phyloP scores from a whole-genome alignment of 169 alveolate genomes.

The Eimeria zaria region DNA sequence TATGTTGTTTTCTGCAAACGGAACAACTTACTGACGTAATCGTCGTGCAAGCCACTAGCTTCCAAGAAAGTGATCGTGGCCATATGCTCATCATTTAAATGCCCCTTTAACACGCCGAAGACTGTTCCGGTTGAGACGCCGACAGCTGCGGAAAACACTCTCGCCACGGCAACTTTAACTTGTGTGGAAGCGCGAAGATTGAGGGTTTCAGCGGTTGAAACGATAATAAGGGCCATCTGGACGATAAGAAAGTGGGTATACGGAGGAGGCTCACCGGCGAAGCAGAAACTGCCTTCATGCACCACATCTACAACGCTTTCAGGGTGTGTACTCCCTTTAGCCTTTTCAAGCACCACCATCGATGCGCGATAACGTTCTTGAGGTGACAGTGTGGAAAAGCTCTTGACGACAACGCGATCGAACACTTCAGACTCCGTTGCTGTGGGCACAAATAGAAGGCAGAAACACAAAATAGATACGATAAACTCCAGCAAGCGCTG shows the following conservation, averaged over 20 bases:
- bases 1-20: not conserved
- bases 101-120: not conserved
- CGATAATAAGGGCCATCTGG: not conserved
- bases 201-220: not conserved
- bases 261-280: not conserved
- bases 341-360: not conserved
- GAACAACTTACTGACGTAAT: not conserved
- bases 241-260: not conserved
- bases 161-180: not conserved
- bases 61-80: constrained; percentile 3
- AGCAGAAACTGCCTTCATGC: not conserved
- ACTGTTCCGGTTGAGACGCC: not conserved
- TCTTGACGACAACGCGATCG: not conserved
- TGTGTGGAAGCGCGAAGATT: not conserved
- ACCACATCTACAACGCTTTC: not conserved
- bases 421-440: not conserved
- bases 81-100: not conserved
- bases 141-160: not conserved
- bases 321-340: not conserved
- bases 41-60: not conserved
- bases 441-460: not conserved
- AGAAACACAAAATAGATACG: not conserved
- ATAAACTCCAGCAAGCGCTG: not conserved
- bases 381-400: not conserved
- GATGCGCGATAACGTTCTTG: not conserved